Base-by-base conservation (phyloP, 179 eudicot genomes). In the Amaranthus tricolor region DNA sequence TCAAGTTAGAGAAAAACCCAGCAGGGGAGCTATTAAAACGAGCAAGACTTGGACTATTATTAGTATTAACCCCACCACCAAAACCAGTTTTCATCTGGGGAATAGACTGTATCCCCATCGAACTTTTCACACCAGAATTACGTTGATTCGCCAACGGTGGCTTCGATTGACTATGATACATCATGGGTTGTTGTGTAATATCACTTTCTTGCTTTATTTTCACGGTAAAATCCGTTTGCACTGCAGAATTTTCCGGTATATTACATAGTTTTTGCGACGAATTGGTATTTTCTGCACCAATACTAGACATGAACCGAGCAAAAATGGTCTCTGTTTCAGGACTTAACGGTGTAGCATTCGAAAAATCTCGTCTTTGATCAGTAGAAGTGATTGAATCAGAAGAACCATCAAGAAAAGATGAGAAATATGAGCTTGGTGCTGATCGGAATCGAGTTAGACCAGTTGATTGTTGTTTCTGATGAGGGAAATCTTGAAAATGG, bases 21-120 rank as follows among this genome's bases (percentile, higher is more conserved):
- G 85, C 88, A 31, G 88, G 88, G n/a, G 84, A 83, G 62, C 88
- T 85, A 77, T 85, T 81, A 74, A 83, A 85, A 56, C 88, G 81
- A 21, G 82, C 68, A 40, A 85, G 88, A 76, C 80, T 31, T 31
- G 40, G 3, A 31, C 40, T 31, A 31, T 2, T 31, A 31, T 31
- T 73, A 31, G 40, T 31, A 45, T 57, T 62, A n/a, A 31, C 65
- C 47, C 71, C 51, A 21, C 78, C 72, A n/a, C 82, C 79, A 64
- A 55, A 5, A 56, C 68, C 78, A 69, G 76, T 72, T 68, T 72
- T 78, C 71, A 85, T 85, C 44, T 80, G 80, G 16, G 82, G 59
- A 31, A 74, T 60, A 21, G 83, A 62, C 70, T 78, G 50, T 69
- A 77, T 83, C 60, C 79, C 79, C 56, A 71, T 70, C 51, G 80